These are phyloP conservation scores for Yamadazyma diospyri DNA, from an alignment of 1,139 yeast genomes.

Conservation along the genomic window DNA sequence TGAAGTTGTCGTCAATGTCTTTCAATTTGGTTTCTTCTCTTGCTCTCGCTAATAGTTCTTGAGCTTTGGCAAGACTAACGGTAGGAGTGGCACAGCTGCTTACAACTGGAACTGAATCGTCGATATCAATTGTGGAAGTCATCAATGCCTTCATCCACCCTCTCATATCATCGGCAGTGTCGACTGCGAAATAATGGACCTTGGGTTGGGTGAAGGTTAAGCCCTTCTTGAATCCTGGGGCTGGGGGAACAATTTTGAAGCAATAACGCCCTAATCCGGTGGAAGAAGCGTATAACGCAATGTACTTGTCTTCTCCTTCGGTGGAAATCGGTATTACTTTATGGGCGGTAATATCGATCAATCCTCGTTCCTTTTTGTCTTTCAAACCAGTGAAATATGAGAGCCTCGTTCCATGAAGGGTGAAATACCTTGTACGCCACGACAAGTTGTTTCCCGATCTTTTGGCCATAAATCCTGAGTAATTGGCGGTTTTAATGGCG, in stretches of 20 bases:
- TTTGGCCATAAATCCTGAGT: conserved; percentile 95
- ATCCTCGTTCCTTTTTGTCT: conserved; percentile 84
- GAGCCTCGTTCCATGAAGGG: conserved; percentile 87
- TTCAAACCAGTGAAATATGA: conserved; percentile 81
- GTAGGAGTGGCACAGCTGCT: conserved; percentile 95
- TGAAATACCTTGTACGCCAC: conserved; percentile 89
- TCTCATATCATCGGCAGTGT: conserved; percentile 85
- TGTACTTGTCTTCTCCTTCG: conserved; percentile 64
- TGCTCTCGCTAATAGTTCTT: conserved; percentile 78
- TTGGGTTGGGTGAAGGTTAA: conserved; percentile 95
- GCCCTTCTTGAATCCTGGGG: conserved; percentile 95
- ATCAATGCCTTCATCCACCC: conserved; percentile 93
- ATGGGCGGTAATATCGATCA: conserved; percentile 94
- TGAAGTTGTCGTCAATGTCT: conserved; percentile 42
- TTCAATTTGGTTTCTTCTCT: conserved; percentile 65
- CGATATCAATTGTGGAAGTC: conserved; percentile 95
- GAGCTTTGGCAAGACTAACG: conserved; percentile 81
- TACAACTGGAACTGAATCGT: conserved; percentile 89
- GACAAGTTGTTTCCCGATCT: conserved; percentile 78
- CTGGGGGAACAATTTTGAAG: conserved; percentile 93
- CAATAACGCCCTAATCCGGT: conserved; percentile 92
- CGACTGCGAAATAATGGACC: conserved; percentile 94
- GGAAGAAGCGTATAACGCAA: conserved; percentile 86
- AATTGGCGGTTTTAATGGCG: conserved; percentile 71
- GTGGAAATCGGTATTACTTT: conserved; percentile 63